Percentiles rank a stretch among this genome's conserved stretches.
phyloP scores from a whole-genome alignment of 768 basidiomycete species.

The Mycena indigotica region DNA sequence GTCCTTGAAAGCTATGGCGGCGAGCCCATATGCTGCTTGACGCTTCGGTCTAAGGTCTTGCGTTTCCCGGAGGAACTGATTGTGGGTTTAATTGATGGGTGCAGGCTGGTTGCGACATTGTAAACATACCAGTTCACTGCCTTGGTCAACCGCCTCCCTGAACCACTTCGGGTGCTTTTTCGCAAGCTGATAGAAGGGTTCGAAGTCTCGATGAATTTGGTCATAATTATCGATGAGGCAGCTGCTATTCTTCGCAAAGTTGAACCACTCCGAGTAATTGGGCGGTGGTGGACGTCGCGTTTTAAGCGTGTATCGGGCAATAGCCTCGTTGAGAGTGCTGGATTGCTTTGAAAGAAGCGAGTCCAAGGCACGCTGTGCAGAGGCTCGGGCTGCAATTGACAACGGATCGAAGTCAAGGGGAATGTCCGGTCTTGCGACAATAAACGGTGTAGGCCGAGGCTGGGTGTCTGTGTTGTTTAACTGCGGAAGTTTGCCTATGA shows the following conservation, averaged over 20 bases:
- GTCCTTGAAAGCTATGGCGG: slow-evolving; percentile 12
- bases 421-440: background rate
- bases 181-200: slow-evolving; percentile 18
- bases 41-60: background rate
- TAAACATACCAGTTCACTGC: slow-evolving; percentile 7
- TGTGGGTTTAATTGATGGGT: no score
- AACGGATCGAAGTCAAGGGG: background rate
- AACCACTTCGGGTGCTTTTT: slow-evolving; percentile 8
- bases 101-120: background rate
- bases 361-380: slow-evolving; percentile 15
- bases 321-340: slow-evolving; percentile 14
- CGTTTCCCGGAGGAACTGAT: slow-evolving; percentile 11
- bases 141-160: slow-evolving; percentile 5
- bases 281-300: slow-evolving; percentile 18
- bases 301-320: slow-evolving; percentile 18
- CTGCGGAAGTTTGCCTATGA: background rate
- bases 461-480: no score
- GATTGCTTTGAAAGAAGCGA: slow-evolving; percentile 16
- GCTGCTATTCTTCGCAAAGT: slow-evolving; percentile 9
- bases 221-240: slow-evolving; percentile 23
- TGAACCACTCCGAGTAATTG: slow-evolving; percentile 21
- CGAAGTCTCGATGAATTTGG: slow-evolving; percentile 20
- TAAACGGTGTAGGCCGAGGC: no score
- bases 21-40: slow-evolving; percentile 16
- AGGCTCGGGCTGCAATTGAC: background rate